Conservation (phyloP, 2,329 filamentous ascomycete genomes). For the Fusarium udum region DNA sequence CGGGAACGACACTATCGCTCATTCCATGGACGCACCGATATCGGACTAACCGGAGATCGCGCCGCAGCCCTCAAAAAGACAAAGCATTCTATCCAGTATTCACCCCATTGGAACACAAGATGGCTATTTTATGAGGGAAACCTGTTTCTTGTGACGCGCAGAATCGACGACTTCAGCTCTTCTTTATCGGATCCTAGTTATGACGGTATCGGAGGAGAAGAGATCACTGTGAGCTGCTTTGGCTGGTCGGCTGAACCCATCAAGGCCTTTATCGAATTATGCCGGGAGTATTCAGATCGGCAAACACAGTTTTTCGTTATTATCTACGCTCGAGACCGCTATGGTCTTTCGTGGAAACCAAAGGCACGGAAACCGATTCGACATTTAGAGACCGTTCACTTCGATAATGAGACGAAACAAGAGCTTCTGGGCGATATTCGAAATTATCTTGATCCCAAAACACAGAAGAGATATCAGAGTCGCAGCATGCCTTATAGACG, state of each 20-base stretch:
- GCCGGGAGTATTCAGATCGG: conserved; percentile 58
- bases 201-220: conserved; percentile 57
- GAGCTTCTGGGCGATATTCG: conserved; percentile 59
- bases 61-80: conserved; percentile 55
- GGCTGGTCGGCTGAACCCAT: conserved; percentile 61
- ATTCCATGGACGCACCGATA: conserved; percentile 56
- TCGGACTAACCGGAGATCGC: conserved; percentile 48
- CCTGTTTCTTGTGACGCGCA: conserved; percentile 57
- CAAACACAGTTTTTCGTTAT: conserved; percentile 61
- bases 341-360: conserved; percentile 59
- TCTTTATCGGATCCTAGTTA: conserved; percentile 54
- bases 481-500: conserved; percentile 54
- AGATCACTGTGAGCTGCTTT: conserved; percentile 59
- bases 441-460: conserved; percentile 61
- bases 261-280: conserved; percentile 56
- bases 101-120: conserved; percentile 55
- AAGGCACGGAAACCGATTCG: conserved; percentile 60
- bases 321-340: conserved; percentile 57
- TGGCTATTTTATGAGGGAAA: conserved; percentile 61
- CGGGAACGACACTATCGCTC: conserved; percentile 52
- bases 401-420: conserved; percentile 57
- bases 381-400: conserved; percentile 60
- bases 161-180: conserved; percentile 50
- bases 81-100: conserved; percentile 53
- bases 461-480: conserved; percentile 68